Percentiles rank a stretch among this genome's conserved stretches.
phyloP scores from a whole-genome alignment of 352 stramenopile species.

The Pythium utonaiense region DNA sequence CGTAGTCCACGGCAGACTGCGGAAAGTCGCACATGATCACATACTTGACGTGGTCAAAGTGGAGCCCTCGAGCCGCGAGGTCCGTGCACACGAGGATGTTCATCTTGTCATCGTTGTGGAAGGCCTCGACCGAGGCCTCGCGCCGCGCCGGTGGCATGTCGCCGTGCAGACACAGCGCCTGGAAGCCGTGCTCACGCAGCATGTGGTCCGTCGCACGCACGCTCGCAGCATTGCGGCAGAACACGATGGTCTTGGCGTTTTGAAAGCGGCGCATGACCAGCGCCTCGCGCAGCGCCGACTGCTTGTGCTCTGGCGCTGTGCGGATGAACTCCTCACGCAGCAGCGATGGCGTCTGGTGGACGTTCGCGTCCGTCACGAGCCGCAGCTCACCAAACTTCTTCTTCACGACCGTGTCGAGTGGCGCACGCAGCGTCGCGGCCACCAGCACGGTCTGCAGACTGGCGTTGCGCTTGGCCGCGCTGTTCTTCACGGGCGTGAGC shows the following conservation, averaged over 20 bases:
- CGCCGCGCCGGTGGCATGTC: conserved; percentile 63
- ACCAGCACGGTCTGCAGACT: conserved; percentile 69
- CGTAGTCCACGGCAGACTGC: conserved; percentile 89
- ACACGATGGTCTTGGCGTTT: conserved; percentile 64
- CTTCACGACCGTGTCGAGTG: conserved; percentile 68
- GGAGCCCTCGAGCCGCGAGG: conserved; percentile 89
- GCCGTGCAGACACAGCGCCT: conserved; percentile 64
- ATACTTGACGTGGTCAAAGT: conserved; percentile 86
- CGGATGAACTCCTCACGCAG: conserved; percentile 71
- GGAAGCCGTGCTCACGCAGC: conserved; percentile 71
- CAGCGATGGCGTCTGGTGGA: conserved; percentile 61
- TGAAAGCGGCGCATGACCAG: conserved; percentile 39
- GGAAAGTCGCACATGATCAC: conserved; percentile 95
- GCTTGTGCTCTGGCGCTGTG: conserved; percentile 56
- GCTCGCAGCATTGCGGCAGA: conserved; percentile 70
- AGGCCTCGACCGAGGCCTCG: conserved; percentile 54
- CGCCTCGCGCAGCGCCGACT: conserved; percentile 60
- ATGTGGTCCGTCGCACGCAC: conserved; percentile 81
- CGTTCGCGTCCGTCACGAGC: conserved; percentile 57
- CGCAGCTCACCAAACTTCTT: conserved; percentile 63
- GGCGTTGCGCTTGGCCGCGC: conserved; percentile 49
- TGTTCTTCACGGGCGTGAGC: conserved; percentile 57
- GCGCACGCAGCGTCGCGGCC: conserved; percentile 63
- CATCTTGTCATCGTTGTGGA: conserved; percentile 30
- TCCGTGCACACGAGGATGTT: conserved; percentile 92